Base-by-base conservation (phyloP, 2,329 filamentous ascomycete species). In the Fusarium dimerum region DNA sequence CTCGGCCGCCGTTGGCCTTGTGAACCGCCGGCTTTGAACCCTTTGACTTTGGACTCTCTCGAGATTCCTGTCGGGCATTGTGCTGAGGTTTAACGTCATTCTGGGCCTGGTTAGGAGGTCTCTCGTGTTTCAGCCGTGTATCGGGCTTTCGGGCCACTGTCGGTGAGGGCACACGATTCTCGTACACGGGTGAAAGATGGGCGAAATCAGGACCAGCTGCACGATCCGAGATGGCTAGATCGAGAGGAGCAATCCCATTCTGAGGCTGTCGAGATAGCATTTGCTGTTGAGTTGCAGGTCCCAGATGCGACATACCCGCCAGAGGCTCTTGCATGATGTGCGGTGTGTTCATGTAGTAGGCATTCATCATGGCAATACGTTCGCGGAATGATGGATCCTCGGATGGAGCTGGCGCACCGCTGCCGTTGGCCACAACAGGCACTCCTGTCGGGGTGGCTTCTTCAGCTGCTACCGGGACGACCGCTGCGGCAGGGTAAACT, bases 101-200 rank as follows among this genome's bases (percentile, higher is more conserved):
- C 32, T 36, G 32, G 13, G 32, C 10, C 32, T 36, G 32, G 13
- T 56, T 26, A 45, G 55, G 61, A n/a, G 57, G 43, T 41, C 65
- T 66, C 16, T 66, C 68, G 26, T 63, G 50, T 40, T 62, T 66
- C 16, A 62, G 53, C 12, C 70, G 64, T 2, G 70, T 58, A 29
- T 85, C 83, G 45, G 78, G 73, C 44, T 79, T 84, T 49, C 86
- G 78, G 50, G 75, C 73, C 12, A 80, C 75, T 3, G 79, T 87
- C 2, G 88, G 87, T 2, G 88, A 90, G 3, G 88, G 86, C 0
- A 86, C 88, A n/a, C 81, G 79, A 6, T 82, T 81, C 71, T 92
- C 89, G 48, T 87, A 88, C 1, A 92, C 88, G 1, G 89, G 89
- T 1, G 89, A 92, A 2, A 92, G 76, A 59, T 79, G 80, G 40